Base-by-base conservation (phyloP, 768 basidiomycete species). In the Lactarius pseudohatsudake region DNA sequence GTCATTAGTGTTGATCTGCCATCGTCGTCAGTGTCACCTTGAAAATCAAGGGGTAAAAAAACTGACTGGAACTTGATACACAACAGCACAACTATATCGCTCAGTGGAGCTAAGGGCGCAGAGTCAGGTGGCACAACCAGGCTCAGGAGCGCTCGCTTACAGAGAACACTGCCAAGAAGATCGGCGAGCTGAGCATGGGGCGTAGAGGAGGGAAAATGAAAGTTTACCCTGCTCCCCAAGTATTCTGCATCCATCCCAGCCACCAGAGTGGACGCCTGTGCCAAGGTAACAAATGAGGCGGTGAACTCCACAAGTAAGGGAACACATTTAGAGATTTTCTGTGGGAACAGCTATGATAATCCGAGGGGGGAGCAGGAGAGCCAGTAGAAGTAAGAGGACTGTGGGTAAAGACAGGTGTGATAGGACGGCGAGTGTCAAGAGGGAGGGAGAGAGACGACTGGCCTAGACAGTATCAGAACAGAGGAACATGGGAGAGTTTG, bases 151-250 rank as follows among this genome's bases (percentile, higher is more conserved):
- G 57, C 18, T 3, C 16, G 75, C 89, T 57, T 71, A 95, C 95
- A 20, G 90, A 91, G 76, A 98, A 98, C 20, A 91, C 92, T 82
- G 95, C 90, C 38, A 98, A 80, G 82, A 97, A 99, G 79, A 98
- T 98, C 4, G 89, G 86, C 28, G 70, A 16, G 53, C 28, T 62
- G 59, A 36, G 68, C 10, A 69, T 50, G 28, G 38, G 16, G 41
- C 15, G 47, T 3, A 50, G 47, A 36, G 55, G 72, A 57, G 60
- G 34, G 1, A 2, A 54, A 55, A 11, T 22, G 53, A 30, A 18
- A 55, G 78, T 84, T 74, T 73, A 95, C 94, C 84, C 88, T 60
- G 91, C 87, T 18, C 92, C 91, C 93, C 93, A 96, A 0, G 92
- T 92, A 72, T 89, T 86, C 20, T 78, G 74, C 61, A 91, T 76